Conservation (phyloP, 768 basidiomycete species). For the Leccinum incarnatum region DNA sequence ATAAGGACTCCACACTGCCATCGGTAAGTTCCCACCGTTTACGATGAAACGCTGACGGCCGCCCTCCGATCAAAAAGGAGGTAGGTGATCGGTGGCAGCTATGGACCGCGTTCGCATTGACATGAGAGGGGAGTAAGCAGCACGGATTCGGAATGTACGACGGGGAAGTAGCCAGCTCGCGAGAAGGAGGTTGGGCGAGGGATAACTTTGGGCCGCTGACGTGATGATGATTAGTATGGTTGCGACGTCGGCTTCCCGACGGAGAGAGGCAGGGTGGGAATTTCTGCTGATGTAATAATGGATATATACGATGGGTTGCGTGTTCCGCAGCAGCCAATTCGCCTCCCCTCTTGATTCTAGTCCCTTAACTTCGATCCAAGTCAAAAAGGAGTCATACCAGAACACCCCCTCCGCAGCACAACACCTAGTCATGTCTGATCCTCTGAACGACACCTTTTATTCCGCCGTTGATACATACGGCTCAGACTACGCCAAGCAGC, state of each 20-base stretch:
- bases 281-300: slow-evolving; percentile 32
- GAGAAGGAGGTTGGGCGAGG: background rate
- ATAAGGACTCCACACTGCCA: slow-evolving; percentile 8
- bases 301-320: slow-evolving; percentile 34
- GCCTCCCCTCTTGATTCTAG: slow-evolving; percentile 1
- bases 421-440: slow-evolving; percentile 30
- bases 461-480: slow-evolving; percentile 36
- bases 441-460: slow-evolving; percentile 31
- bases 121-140: background rate
- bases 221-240: slow-evolving; percentile 12
- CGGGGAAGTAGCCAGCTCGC: background rate
- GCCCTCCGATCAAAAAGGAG: slow-evolving; percentile 25
- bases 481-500: slow-evolving; percentile 38
- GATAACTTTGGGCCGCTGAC: slow-evolving; percentile 7
- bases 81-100: slow-evolving; percentile 26
- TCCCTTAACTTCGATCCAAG: slow-evolving; percentile 8
- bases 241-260: slow-evolving; percentile 18
- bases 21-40: background rate
- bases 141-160: background rate
- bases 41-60: slow-evolving; percentile 9
- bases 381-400: slow-evolving; percentile 18
- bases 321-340: slow-evolving; percentile 32
- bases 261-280: slow-evolving; percentile 31
- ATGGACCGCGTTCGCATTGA: slow-evolving; percentile 16
- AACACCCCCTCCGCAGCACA: slow-evolving; percentile 26